A percentile compares a stretch with the other conserved stretches of the same genome.
phyloP scores from a whole-genome alignment of 352 stramenopile genomes.

The Phytophthora macrochlamydospora region DNA sequence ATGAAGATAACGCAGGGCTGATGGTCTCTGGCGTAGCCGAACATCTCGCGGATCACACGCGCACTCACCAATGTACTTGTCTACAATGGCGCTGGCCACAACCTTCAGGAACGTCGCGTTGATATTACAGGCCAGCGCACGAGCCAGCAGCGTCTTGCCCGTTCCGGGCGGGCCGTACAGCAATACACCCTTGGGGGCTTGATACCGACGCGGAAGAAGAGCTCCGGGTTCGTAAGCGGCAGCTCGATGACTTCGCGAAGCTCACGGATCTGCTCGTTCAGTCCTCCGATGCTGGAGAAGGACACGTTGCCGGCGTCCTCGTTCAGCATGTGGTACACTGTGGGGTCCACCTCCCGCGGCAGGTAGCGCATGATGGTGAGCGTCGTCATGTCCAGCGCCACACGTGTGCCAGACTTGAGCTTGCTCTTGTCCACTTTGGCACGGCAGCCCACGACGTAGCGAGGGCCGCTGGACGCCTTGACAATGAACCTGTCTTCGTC shows the following conservation, averaged over 20 bases:
- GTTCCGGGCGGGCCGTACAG: conserved; percentile 99
- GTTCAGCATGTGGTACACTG: conserved; percentile 99
- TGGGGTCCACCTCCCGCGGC: conserved; percentile 98
- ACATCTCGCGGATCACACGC: conserved; percentile 99
- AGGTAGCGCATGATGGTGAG: conserved; percentile 99
- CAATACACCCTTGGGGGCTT: conserved; percentile 98
- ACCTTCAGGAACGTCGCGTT: conserved; percentile 99
- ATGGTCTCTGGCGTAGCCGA: conserved; percentile 96
- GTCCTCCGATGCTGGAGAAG: conserved; percentile 97
- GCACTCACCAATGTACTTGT: conserved; percentile 99
- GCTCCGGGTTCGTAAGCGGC: conserved; percentile 98
- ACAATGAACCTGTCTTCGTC: conserved; percentile 99
- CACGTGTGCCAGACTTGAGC: conserved; percentile 97
- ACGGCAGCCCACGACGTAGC: conserved; percentile 98
- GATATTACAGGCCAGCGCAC: conserved; percentile 98
- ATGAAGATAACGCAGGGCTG: conserved; percentile 99
- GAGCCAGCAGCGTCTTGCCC: conserved; percentile 98
- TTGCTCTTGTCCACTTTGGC: conserved; percentile 95
- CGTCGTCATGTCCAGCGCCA: conserved; percentile 99
- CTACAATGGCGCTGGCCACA: conserved; percentile 98
- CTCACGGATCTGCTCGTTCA: conserved; percentile 99
- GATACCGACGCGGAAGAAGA: conserved; percentile 98
- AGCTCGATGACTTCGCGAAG: conserved; percentile 97
- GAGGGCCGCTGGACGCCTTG: conserved; percentile 97
- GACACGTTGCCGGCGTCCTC: conserved; percentile 97